Base-by-base conservation (phyloP, 2,329 filamentous ascomycete species). In the Fusarium sp. region DNA sequence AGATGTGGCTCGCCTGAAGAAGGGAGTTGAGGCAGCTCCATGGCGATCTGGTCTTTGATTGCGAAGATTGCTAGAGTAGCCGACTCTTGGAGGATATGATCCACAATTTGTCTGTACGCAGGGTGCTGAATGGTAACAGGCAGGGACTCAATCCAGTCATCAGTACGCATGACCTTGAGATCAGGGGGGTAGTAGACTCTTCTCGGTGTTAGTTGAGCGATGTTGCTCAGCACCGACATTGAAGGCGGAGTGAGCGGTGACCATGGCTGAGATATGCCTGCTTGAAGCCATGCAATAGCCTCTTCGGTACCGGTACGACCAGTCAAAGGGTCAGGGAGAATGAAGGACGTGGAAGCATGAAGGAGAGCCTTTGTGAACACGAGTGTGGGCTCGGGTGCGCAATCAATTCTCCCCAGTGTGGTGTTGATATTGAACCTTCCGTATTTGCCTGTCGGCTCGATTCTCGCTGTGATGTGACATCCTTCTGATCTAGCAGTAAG, bases 241-340 rank as follows among this genome's bases (percentile, higher is more conserved):
- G 68, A 49, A 24, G 48, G 48, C 1, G 42, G 24, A 3, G 44
- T 49, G 1, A 85, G 52, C 2, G 81, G 77, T 0, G 62, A 71
- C 84, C 84, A 87, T 2, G 85, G 84, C 38, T 86, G 84, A 33
- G 83, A 85, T 15, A 78, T 77, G 0, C 84, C 86, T 0, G 87
- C 86, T 18, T 77, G 73, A 1, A 91, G 77, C 49, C 80, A 82
- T 3, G 80, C 75, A 0, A 89, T 63, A 0, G 87, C 84, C 71
- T 91, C 88, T 70, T 92, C 89, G 0, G 82, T 84, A 0, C 90
- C 90, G 2, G 88, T 91, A 0, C 84, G 81, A 0, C 82, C 79
- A 0, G 89, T 91, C 3, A 92, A 78, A 0, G 82, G 80, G 69
- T 92, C 90, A 0, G 87, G 83, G 0, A 91, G 41, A 0, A 84